phyloP scores from a whole-genome alignment of 75 land plant genomes.

The Sequoiadendron giganteum region DNA sequence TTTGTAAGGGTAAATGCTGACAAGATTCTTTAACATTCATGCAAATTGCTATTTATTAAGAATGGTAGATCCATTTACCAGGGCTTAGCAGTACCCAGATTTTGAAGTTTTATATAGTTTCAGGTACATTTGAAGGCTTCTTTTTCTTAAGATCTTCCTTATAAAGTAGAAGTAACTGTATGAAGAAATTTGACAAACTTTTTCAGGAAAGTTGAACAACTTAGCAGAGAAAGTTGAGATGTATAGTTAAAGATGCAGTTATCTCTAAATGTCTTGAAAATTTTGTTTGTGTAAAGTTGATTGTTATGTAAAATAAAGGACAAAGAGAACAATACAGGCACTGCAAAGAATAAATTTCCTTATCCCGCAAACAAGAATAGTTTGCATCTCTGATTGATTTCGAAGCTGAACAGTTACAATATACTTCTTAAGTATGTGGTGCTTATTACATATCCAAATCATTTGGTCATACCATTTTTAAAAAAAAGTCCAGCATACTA shows the following conservation, averaged over 20 bases:
- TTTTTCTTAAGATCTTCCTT: not conserved
- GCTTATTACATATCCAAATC: not conserved
- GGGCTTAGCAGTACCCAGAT: not conserved
- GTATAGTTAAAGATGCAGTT: too few relatives aligned
- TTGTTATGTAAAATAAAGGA: too few relatives aligned
- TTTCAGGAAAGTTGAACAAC: not conserved
- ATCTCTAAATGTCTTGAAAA: too few relatives aligned
- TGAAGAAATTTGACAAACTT: not conserved
- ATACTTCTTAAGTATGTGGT: not conserved
- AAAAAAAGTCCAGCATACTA: not conserved
- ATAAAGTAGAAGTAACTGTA: not conserved
- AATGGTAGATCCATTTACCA: not conserved
- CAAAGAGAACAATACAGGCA: too few relatives aligned
- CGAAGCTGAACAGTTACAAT: not conserved
- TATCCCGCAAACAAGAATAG: not conserved
- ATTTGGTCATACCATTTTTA: not conserved
- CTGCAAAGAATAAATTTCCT: too few relatives aligned
- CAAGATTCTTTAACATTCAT: too few relatives aligned
- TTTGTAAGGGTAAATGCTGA: not conserved
- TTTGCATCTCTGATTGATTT: not conserved
- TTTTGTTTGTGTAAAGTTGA: too few relatives aligned
- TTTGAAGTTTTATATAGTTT: not conserved
- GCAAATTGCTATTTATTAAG: not conserved
- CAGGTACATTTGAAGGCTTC: not conserved
- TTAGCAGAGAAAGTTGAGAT: too few relatives aligned